Conservation (phyloP, 176 grass and related monocot species). For the Oryza meyeriana region DNA sequence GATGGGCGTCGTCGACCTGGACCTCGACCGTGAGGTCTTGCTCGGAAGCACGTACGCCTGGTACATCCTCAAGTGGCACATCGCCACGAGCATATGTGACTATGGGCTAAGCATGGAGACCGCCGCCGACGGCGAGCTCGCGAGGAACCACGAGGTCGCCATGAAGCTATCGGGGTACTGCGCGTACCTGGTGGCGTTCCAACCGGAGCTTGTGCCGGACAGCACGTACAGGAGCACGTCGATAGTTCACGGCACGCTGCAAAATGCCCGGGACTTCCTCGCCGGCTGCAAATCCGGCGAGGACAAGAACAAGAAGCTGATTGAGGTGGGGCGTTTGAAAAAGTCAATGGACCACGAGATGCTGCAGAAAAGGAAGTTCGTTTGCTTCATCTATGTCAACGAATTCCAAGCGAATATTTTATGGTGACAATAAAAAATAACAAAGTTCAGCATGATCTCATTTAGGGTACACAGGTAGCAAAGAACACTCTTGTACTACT, state of each 20-base stretch:
- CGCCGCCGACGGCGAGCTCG: neutral
- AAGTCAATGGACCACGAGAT: too few relatives aligned
- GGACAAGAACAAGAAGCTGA: too few relatives aligned
- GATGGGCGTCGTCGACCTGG: neutral
- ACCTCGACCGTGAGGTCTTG: neutral
- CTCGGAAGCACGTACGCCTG: neutral
- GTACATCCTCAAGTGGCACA: neutral
- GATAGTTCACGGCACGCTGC: neutral
- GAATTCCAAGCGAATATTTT: too few relatives aligned
- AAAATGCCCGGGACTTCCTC: neutral
- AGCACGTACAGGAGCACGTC: slow-evolving; percentile 8
- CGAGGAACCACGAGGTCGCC: neutral
- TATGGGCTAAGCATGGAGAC: neutral
- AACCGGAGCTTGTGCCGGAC: neutral
- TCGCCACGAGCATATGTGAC: slow-evolving; percentile 18
- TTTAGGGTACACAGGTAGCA: too few relatives aligned
- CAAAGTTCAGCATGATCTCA: too few relatives aligned
- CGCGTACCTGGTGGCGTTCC: neutral
- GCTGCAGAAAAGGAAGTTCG: too few relatives aligned
- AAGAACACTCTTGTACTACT: too few relatives aligned
- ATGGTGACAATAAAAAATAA: too few relatives aligned
- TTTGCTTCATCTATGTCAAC: too few relatives aligned
- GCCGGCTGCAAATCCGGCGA: neutral
- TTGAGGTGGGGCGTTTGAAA: too few relatives aligned
- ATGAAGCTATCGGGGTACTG: slow-evolving; percentile 15